These are phyloP conservation scores for Colletotrichum graminicola DNA, from an alignment of 2,329 filamentous ascomycete genomes.

Conservation along the genomic window DNA sequence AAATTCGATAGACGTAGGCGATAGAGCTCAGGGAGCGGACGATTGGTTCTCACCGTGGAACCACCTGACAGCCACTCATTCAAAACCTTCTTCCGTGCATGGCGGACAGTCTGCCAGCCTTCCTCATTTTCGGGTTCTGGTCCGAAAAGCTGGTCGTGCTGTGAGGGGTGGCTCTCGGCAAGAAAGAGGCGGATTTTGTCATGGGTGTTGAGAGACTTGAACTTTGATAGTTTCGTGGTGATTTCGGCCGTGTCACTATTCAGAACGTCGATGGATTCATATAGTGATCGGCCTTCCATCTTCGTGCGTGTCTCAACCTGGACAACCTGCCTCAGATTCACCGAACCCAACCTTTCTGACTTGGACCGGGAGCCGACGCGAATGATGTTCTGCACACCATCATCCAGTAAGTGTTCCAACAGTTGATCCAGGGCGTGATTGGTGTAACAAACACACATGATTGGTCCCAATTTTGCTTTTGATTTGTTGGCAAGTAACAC, in stretches of 20 bases:
- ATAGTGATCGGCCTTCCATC: slow-evolving; percentile 52
- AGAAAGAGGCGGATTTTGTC: background rate
- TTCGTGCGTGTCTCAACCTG: slow-evolving; percentile 52
- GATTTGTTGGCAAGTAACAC: slow-evolving; percentile 60
- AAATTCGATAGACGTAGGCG: background rate
- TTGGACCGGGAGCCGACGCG: slow-evolving; percentile 72
- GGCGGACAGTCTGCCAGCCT: slow-evolving; percentile 45
- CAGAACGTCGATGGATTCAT: slow-evolving; percentile 45
- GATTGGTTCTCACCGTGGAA: background rate
- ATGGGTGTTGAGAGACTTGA: slow-evolving; percentile 6
- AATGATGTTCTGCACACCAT: slow-evolving; percentile 63
- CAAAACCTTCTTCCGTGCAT: slow-evolving; percentile 9
- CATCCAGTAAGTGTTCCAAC: slow-evolving; percentile 68
- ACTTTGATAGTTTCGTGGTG: background rate
- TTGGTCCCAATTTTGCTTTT: slow-evolving; percentile 58
- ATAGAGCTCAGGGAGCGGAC: slow-evolving; percentile 13
- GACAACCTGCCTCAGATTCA: slow-evolving; percentile 62
- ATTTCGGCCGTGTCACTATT: slow-evolving; percentile 10
- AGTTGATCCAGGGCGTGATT: slow-evolving; percentile 67
- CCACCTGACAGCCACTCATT: slow-evolving; percentile 21
- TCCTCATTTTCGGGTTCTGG: slow-evolving; percentile 4
- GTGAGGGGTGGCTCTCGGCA: slow-evolving; percentile 11
- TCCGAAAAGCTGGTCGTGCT: slow-evolving; percentile 48
- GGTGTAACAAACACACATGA: slow-evolving; percentile 66
- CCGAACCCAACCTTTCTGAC: slow-evolving; percentile 61